Conservation (phyloP, 257 asterid genomes). For the Salvia splendens region DNA sequence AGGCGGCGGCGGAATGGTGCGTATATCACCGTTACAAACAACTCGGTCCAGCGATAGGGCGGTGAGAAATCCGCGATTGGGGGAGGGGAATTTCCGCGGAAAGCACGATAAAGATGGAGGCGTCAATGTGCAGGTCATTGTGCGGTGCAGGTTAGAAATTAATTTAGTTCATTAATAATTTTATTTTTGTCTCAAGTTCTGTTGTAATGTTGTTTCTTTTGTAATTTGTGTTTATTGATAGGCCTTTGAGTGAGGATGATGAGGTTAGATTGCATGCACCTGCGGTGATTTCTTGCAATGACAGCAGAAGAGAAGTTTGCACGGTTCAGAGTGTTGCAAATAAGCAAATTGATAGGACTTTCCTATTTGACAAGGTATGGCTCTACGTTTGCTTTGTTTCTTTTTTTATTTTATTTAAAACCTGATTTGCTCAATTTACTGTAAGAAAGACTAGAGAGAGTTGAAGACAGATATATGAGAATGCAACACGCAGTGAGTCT, state of each 20-base stretch:
- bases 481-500: no score
- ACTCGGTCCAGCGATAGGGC: conserved; percentile 80
- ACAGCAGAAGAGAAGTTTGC: conserved; percentile 79
- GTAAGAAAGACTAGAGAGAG: neutral
- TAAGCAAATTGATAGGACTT: conserved; percentile 95
- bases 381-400: neutral
- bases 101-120: conserved; percentile 83
- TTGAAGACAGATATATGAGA: no score
- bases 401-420: neutral
- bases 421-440: neutral
- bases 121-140: conserved; percentile 35
- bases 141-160: conserved; percentile 74
- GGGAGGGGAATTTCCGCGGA: conserved; percentile 74
- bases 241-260: conserved; percentile 94
- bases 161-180: neutral
- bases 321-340: conserved; percentile 92
- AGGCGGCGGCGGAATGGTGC: conserved; percentile 43
- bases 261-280: conserved; percentile 67
- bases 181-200: neutral
- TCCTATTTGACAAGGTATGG: conserved; percentile 77
- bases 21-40: conserved; percentile 71
- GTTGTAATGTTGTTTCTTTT: neutral
- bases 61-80: conserved; percentile 82
- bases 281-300: conserved; percentile 82
- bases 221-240: conserved; percentile 16